Base-by-base conservation (phyloP, 78 protist species). In the Protostelium mycophagum region DNA sequence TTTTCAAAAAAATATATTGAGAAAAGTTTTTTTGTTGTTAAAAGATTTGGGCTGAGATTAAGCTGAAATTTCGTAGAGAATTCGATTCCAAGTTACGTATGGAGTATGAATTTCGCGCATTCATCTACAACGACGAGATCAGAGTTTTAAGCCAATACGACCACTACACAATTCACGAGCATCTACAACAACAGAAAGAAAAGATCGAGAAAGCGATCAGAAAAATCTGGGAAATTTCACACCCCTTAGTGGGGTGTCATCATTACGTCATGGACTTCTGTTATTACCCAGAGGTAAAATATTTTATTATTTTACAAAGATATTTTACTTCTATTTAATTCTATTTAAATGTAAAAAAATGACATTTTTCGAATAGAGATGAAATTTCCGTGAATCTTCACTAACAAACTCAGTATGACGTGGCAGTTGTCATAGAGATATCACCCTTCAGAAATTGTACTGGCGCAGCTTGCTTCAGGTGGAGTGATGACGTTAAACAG, bases 361-460 rank as follows among this genome's bases (percentile, higher is more conserved):
- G n/a, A n/a, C n/a, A n/a, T n/a, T n/a, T n/a, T n/a, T n/a, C n/a
- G n/a, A n/a, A n/a, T n/a, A n/a, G n/a, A n/a, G n/a, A n/a, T n/a
- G n/a, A n/a, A n/a, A n/a, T n/a, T n/a, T n/a, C n/a, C n/a, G n/a
- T n/a, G n/a, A n/a, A 28, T 87, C 34, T 83, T 87, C 86, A 23
- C n/a, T n/a, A n/a, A n/a, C n/a, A n/a, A n/a, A n/a, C n/a, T n/a
- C n/a, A n/a, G n/a, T n/a, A n/a, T n/a, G n/a, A n/a, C n/a, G 73
- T 25, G 16, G 73, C 73, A 16, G 16, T 16, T 5, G 73, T 88
- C 36, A 83, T 88, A 23, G 90, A 88, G 85, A 28, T 88, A 16
- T 83, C 88, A 1, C 90, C 90, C 34, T 88, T 88, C 90, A 25
- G 39, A n/a, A 34, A 23, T 31, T 88, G 90, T 28, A 88, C 90